Base-by-base conservation (phyloP, 352 stramenopile genomes). In the Pythium utonaiense region DNA sequence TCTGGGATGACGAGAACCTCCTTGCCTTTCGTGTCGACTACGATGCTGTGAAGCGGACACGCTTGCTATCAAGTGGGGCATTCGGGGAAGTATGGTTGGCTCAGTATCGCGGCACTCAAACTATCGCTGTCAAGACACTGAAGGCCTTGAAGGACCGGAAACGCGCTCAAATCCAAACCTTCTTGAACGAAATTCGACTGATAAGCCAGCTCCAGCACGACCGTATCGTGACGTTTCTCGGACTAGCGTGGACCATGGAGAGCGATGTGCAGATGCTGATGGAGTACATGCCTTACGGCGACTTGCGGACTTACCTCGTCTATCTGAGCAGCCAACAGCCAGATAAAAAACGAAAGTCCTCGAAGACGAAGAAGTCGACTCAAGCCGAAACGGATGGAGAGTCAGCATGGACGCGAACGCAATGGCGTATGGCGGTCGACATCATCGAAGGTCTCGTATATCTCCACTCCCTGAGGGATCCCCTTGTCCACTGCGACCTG, bases 1-100 rank as follows among this genome's bases (percentile, higher is more conserved):
- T 88, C 50, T 90, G 78, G 78, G 77, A 90, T 33, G 83, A 92
- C 53, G 67, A 86, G 52, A 75, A 78, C 14, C 59, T 92, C 8
- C 62, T 77, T 5, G 62, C 64, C 3, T 88, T 71, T 63, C 58
- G 75, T 1, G 73, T 92, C n/a, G 75, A 90, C 24, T 70, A 56
- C 6, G 50, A 69, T 16, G 56, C 64, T 25, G 61, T 80, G 19
- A 31, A 69, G 40, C 53, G 57, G 16, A 64, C 48, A 36, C 60
- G 53, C 4, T 17, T 69, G 22, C 25, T 73, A 10, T 48, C 66
- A 0, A 66, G 48, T 27, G 66, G 66, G 2, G 36, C 52, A 6
- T 73, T 64, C 34, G 71, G 67, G 13, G 67, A 74, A 48, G 67
- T 78, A 21, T 75, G 67, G 71, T 60, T 75, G 14, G 71, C 51